Conservation (phyloP, 208 protist genomes). For the Leishmania tarentolae region DNA sequence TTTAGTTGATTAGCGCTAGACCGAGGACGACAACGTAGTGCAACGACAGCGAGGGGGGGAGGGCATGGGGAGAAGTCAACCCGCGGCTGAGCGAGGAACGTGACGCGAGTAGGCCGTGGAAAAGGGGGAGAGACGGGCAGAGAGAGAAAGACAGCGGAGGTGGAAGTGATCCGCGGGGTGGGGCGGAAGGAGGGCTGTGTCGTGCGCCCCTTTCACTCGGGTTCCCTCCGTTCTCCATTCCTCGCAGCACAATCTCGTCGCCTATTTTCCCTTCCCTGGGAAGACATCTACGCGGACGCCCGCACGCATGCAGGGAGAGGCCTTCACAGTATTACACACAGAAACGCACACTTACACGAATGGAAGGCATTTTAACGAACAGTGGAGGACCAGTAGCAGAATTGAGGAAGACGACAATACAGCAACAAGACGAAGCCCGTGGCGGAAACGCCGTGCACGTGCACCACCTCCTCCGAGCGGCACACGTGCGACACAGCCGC, state of each 20-base stretch:
- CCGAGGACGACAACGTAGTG: neutral
- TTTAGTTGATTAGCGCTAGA: neutral
- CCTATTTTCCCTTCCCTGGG: neutral
- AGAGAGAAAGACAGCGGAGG: neutral
- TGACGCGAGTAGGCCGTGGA: neutral
- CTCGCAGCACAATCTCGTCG: neutral
- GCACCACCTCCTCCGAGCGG: neutral
- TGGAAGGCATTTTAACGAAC: neutral
- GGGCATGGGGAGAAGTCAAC: neutral
- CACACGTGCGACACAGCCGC: neutral
- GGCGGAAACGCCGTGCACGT: neutral
- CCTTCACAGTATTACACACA: neutral
- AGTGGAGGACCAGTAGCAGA: neutral
- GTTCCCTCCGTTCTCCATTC: neutral
- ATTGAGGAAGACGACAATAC: neutral
- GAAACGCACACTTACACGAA: neutral
- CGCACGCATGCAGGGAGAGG: neutral
- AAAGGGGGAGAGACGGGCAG: neutral
- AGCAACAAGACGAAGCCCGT: neutral
- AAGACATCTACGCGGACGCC: neutral
- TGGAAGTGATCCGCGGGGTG: neutral
- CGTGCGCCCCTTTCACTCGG: neutral
- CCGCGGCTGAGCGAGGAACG: neutral
- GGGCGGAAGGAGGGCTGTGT: neutral
- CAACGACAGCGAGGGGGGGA: neutral